Base-by-base conservation (phyloP, 2,329 filamentous ascomycete genomes). In the Helotiales sp. region DNA sequence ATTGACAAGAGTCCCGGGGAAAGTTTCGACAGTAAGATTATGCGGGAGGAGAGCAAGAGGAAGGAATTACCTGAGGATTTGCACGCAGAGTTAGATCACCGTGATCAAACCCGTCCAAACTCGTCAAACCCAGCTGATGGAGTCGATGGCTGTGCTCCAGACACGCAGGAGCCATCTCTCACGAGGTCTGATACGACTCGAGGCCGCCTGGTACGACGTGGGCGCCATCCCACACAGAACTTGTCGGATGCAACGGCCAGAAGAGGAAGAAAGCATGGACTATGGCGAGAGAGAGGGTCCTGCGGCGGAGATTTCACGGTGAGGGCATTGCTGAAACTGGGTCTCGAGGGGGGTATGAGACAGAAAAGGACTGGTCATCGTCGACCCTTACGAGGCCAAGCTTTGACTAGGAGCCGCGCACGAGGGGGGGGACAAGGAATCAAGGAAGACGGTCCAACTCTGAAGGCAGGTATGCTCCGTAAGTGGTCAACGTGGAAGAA, bases 261-360 rank as follows among this genome's bases (percentile, higher is more conserved):
- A 63, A 28, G n/a, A 45, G 55, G 64, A 28, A 43, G 32, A 52
- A 57, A 40, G 50, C 43, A 58, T 64, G 20, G 50, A 24, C 37
- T 15, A 26, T 58, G 59, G 45, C 47, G 20, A n/a, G 20, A n/a
- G 55, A 52, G 47, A 49, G 22, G 32, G 34, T 43, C 43, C 28
- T 45, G 45, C 24, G 54, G 20, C 54, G 54, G 54, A 57, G 32
- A 57, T 57, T 37, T 57, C 54, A 37, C 54, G 7, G 26, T n/a
- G 45, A 64, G 30, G 61, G 70, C 70, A 72, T 70, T 67, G 69
- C 47, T 71, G 70, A 72, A 71, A 69, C 66, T 55, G 58, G 40
- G 24, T 60, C 15, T 54, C 15, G 40, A 55, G 22, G 49, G 59
- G 63, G 49, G 57, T 26, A 61, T 67, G 67, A 69, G 61, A 69